These are phyloP conservation scores for Colletotrichum sansevieriae DNA, from an alignment of 2,329 filamentous ascomycete genomes.

Conservation along the genomic window DNA sequence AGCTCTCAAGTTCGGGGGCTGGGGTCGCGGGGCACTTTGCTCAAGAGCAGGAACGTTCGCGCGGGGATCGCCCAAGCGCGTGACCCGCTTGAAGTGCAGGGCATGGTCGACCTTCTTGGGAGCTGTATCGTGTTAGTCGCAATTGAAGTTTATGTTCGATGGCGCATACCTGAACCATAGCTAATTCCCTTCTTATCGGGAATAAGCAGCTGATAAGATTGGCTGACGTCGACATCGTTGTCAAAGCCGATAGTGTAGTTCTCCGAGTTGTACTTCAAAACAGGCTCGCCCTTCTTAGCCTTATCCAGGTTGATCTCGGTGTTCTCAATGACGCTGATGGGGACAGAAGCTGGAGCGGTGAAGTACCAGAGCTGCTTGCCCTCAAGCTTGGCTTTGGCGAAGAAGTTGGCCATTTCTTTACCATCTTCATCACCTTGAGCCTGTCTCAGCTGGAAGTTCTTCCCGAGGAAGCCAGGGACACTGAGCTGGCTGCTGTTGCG, in stretches of 20 bases:
- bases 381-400: slow-evolving; percentile 69
- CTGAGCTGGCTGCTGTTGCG: slow-evolving; percentile 51
- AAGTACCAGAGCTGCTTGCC: slow-evolving; percentile 88
- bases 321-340: slow-evolving; percentile 75
- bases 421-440: slow-evolving; percentile 56
- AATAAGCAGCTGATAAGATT: slow-evolving; percentile 71
- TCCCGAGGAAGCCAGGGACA: slow-evolving; percentile 60
- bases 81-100: slow-evolving; percentile 74
- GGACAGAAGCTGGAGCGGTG: slow-evolving; percentile 76
- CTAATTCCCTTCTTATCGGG: slow-evolving; percentile 67
- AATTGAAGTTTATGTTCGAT: not conserved
- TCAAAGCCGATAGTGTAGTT: slow-evolving; percentile 73
- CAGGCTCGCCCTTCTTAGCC: slow-evolving; percentile 63
- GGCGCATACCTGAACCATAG: slow-evolving; percentile 65
- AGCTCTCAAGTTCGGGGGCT: slow-evolving; percentile 76
- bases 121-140: slow-evolving; percentile 42
- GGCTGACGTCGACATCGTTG: slow-evolving; percentile 57
- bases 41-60: slow-evolving; percentile 56
- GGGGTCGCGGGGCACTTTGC: slow-evolving; percentile 66
- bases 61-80: slow-evolving; percentile 60
- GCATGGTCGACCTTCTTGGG: slow-evolving; percentile 66
- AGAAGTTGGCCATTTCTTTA: slow-evolving; percentile 65
- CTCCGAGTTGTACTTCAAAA: slow-evolving; percentile 74
- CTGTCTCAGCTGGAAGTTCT: slow-evolving; percentile 67
- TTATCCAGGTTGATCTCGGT: slow-evolving; percentile 72